These are phyloP conservation scores for Thymus quinquecostatus DNA, from an alignment of 257 asterid species.

Conservation along the genomic window DNA sequence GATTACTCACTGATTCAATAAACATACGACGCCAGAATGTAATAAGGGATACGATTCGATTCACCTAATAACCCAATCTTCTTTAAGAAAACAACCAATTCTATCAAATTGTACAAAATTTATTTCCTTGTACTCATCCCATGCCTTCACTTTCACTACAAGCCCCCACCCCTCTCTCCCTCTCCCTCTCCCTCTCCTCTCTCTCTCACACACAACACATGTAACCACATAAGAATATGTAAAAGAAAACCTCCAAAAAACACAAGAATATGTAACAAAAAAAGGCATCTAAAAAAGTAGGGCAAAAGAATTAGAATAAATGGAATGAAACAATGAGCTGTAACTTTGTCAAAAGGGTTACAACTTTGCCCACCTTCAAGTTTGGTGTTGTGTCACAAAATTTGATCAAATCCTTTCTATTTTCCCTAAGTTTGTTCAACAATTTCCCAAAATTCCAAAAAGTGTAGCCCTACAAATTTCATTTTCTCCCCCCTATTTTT, in stretches of 20 bases:
- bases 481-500: neutral
- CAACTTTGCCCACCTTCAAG: slow-evolving; percentile 32
- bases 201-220: neutral
- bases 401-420: slow-evolving; percentile 4
- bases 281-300: slow-evolving; percentile 2
- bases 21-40: too few relatives aligned
- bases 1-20: too few relatives aligned
- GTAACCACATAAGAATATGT: neutral
- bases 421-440: slow-evolving; percentile 30
- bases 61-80: too few relatives aligned
- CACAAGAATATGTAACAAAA: neutral
- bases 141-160: slow-evolving; percentile 34
- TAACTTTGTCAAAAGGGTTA: slow-evolving; percentile 32
- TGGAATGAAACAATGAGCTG: slow-evolving; percentile 41
- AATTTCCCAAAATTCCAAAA: slow-evolving; percentile 20
- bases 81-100: too few relatives aligned
- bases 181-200: too few relatives aligned
- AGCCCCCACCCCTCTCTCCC: neutral
- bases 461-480: slow-evolving; percentile 19
- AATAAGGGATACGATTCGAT: too few relatives aligned
- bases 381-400: slow-evolving; percentile 32
- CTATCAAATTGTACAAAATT: neutral
- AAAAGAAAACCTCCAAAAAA: neutral
- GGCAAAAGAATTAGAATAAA: slow-evolving; percentile 21
- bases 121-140: neutral